Conservation (phyloP, 108 stramenopile genomes). For the Cylindrotheca closterium region DNA sequence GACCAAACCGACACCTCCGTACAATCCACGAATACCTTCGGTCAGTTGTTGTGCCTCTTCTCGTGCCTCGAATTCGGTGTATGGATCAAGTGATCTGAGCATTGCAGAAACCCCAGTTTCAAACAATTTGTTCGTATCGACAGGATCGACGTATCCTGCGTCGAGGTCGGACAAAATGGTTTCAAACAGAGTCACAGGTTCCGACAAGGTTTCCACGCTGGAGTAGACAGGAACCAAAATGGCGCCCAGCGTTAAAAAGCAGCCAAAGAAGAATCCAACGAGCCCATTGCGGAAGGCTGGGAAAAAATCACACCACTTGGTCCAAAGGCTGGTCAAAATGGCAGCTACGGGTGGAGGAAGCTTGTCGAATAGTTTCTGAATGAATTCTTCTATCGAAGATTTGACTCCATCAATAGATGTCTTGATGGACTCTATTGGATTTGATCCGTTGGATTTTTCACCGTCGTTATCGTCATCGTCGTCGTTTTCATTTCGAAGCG, state of each 20-base stretch:
- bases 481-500: background rate
- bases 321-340: slow-evolving; percentile 9
- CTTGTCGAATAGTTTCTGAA: slow-evolving; percentile 5
- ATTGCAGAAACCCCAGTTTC: slow-evolving; percentile 94
- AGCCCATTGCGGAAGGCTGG: slow-evolving; percentile 23
- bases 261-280: slow-evolving; percentile 41
- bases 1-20: slow-evolving; percentile 95
- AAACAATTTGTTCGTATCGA: slow-evolving; percentile 86
- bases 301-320: background rate
- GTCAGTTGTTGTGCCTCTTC: slow-evolving; percentile 77
- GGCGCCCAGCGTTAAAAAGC: slow-evolving; percentile 33
- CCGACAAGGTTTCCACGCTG: slow-evolving; percentile 39
- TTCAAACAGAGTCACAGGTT: slow-evolving; percentile 85
- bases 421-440: background rate
- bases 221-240: slow-evolving; percentile 57
- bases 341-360: slow-evolving; percentile 14
- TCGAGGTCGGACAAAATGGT: slow-evolving; percentile 80
- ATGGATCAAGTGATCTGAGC: slow-evolving; percentile 92
- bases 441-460: background rate
- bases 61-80: slow-evolving; percentile 91
- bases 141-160: slow-evolving; percentile 78
- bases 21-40: slow-evolving; percentile 84
- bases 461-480: background rate
- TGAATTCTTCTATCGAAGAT: slow-evolving; percentile 2
- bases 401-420: background rate